phyloP scores from a whole-genome alignment of 768 basidiomycete species.

The Cubamyces sp. region DNA sequence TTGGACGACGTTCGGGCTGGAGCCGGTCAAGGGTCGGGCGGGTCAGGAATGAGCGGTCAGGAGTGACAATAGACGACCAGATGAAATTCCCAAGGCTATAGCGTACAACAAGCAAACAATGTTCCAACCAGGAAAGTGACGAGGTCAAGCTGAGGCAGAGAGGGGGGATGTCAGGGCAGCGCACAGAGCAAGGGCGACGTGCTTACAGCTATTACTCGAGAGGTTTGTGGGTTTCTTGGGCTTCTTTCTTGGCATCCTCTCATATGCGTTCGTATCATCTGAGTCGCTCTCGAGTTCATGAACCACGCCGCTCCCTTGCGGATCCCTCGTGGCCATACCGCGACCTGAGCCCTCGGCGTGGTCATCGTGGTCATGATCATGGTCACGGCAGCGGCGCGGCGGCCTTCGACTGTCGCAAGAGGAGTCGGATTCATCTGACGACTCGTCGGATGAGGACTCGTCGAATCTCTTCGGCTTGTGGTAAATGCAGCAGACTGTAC shows the following conservation, averaged over 20 bases:
- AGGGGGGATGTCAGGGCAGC: neutral
- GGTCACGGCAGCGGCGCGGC: slow-evolving; percentile 15
- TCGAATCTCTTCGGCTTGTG: slow-evolving; percentile 81
- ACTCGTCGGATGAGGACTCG: slow-evolving; percentile 71
- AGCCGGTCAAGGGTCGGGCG: slow-evolving; percentile 44
- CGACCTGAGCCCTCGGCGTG: slow-evolving; percentile 19
- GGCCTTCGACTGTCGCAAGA: slow-evolving; percentile 23
- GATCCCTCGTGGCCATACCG: slow-evolving; percentile 21
- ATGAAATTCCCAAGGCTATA: neutral
- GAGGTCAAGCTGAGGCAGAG: neutral
- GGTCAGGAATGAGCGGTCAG: slow-evolving; percentile 19
- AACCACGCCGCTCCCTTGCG: slow-evolving; percentile 29
- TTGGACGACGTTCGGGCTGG: slow-evolving; percentile 53
- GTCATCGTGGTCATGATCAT: slow-evolving; percentile 26
- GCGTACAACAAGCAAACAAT: slow-evolving; percentile 1
- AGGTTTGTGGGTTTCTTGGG: slow-evolving; percentile 28
- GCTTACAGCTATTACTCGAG: slow-evolving; percentile 5
- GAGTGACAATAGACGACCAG: neutral
- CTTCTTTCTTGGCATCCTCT: slow-evolving; percentile 35
- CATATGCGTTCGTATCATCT: slow-evolving; percentile 41
- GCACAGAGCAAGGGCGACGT: too few species aligned
- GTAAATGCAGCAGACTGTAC: slow-evolving; percentile 93
- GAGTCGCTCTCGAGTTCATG: slow-evolving; percentile 31
- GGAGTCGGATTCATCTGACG: slow-evolving; percentile 51
- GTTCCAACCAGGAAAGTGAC: neutral